These are phyloP conservation scores for Backusella tarrabulga DNA, from an alignment of 192 early-diverging fungal genomes.

Conservation along the genomic window DNA sequence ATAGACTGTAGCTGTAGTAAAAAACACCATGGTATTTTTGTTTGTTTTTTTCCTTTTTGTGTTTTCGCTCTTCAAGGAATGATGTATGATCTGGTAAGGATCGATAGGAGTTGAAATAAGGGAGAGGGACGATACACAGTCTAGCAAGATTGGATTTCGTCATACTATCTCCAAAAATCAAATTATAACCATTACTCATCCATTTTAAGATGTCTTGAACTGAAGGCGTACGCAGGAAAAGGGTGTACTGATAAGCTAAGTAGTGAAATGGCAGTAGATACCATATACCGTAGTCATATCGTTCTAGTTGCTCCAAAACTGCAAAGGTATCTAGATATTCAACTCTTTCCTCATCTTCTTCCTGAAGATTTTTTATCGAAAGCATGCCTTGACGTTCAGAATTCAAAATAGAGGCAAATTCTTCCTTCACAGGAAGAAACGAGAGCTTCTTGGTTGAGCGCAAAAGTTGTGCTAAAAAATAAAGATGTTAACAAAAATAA, in stretches of 20 bases:
- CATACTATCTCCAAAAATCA: neutral
- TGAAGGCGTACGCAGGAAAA: neutral
- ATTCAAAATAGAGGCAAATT: neutral
- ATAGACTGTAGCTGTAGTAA: neutral
- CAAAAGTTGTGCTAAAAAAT: neutral
- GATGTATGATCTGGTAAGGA: neutral
- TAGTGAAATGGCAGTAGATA: neutral
- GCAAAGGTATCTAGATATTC: neutral
- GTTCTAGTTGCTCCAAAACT: neutral
- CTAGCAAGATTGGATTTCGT: neutral
- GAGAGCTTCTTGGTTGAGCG: neutral
- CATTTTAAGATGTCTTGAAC: neutral
- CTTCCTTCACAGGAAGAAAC: neutral
- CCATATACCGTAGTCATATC: neutral
- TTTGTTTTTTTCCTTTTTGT: neutral
- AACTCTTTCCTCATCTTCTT: neutral
- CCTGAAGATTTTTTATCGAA: neutral
- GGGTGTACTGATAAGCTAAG: neutral
- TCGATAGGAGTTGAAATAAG: neutral
- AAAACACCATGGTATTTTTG: neutral
- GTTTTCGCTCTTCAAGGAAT: neutral
- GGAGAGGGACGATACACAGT: neutral
- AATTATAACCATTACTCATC: neutral
- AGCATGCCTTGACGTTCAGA: neutral
- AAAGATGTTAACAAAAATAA: neutral